These are phyloP conservation scores for Arthrobotrys pseudoclavata DNA, from an alignment of 2,329 filamentous ascomycete genomes.

Conservation along the genomic window DNA sequence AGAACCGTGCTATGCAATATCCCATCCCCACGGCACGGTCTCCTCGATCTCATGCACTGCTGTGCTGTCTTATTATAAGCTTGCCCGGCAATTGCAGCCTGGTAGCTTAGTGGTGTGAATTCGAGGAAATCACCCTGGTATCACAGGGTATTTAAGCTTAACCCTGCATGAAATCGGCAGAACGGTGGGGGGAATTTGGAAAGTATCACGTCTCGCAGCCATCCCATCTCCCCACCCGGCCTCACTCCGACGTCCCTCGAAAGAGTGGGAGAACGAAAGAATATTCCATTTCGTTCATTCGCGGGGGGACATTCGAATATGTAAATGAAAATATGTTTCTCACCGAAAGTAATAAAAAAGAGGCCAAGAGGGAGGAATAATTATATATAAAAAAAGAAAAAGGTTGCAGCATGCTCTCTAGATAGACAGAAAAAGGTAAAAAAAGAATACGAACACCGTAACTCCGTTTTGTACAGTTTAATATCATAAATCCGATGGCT, in stretches of 20 bases:
- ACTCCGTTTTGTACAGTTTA: slow-evolving; percentile 40
- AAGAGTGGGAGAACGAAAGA: background rate
- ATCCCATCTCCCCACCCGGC: slow-evolving; percentile 30
- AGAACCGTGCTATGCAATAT: background rate
- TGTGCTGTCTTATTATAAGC: slow-evolving; percentile 32
- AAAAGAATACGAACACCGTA: slow-evolving; percentile 16
- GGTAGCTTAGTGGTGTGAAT: background rate
- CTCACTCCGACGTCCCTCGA: slow-evolving; percentile 19
- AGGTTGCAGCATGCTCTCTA: slow-evolving; percentile 6
- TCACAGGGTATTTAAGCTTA: slow-evolving; percentile 39
- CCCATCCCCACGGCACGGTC: slow-evolving; percentile 11
- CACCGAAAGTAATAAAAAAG: background rate
- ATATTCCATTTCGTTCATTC: slow-evolving; percentile 20
- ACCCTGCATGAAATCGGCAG: slow-evolving; percentile 34
- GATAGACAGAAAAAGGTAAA: slow-evolving; percentile 3
- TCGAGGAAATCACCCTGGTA: slow-evolving; percentile 14
- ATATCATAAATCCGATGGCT: slow-evolving; percentile 1
- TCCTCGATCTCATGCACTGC: slow-evolving; percentile 29
- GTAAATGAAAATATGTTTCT: slow-evolving; percentile 11
- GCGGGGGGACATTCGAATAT: background rate
- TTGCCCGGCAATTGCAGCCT: background rate
- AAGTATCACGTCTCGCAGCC: slow-evolving; percentile 19
- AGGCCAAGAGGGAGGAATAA: background rate
- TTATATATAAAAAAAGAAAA: slow-evolving; percentile 12
- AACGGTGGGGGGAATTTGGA: slow-evolving; percentile 9